A percentile compares a stretch with the other conserved stretches of the same genome.
These are phyloP conservation scores for Remersonia thermophila DNA, from an alignment of 2,329 filamentous ascomycete species.

Conservation along the genomic window DNA sequence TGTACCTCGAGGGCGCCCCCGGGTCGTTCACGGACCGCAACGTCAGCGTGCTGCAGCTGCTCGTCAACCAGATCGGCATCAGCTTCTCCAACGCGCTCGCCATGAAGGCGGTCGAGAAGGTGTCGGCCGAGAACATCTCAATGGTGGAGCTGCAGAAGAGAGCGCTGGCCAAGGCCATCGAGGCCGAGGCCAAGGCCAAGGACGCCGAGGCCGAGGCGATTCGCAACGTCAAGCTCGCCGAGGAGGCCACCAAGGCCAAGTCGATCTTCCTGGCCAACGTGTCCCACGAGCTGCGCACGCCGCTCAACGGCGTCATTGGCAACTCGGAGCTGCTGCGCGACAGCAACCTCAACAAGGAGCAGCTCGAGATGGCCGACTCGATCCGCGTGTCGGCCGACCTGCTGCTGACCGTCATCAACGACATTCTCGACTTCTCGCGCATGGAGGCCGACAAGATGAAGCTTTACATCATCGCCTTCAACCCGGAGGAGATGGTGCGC, in stretches of 20 bases:
- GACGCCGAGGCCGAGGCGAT: constrained; percentile 64
- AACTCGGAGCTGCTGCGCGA: constrained; percentile 76
- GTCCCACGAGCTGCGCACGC: constrained; percentile 69
- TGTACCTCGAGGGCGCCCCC: constrained; percentile 64
- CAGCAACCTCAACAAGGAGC: constrained; percentile 60
- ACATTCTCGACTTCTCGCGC: constrained; percentile 91
- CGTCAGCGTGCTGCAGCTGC: constrained; percentile 51
- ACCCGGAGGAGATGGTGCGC: constrained; percentile 53
- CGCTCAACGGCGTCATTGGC: constrained; percentile 78
- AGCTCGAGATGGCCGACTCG: constrained; percentile 76
- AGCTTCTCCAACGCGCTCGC: constrained; percentile 57
- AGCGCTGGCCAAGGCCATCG: constrained; percentile 57
- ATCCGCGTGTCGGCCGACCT: constrained; percentile 79
- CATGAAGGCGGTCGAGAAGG: constrained; percentile 61
- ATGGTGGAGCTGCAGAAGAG: constrained; percentile 70
- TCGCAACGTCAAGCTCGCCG: constrained; percentile 67
- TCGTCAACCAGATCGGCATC: constrained; percentile 69
- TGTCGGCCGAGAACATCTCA: constrained; percentile 63
- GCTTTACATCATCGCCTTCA: constrained; percentile 59
- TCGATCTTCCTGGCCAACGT: constrained; percentile 71
- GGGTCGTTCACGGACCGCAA: constrained; percentile 68
- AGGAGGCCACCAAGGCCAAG: constrained; percentile 74
- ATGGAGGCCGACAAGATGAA: constrained; percentile 84
- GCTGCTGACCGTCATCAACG: constrained; percentile 84
- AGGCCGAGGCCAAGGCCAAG: constrained; percentile 66